Evolutionary conservation across 2,329 filamentous ascomycete genomes (phyloP).

Genomic region (Nigrospora sphaerica): DNA sequence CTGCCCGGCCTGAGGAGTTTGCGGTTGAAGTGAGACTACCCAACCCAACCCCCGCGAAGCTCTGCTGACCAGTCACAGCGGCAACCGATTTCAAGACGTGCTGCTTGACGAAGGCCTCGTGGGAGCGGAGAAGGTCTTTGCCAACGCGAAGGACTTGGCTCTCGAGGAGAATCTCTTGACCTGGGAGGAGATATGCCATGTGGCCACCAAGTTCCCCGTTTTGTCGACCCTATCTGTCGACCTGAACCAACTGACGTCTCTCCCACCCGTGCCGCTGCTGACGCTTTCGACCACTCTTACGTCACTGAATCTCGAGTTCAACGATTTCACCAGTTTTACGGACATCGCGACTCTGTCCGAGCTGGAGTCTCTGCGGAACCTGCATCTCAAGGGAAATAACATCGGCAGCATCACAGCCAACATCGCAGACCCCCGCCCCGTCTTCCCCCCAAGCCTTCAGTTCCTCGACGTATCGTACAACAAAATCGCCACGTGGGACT

Average conservation of each 20-base stretch:
- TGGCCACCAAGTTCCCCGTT: constrained; percentile 45
- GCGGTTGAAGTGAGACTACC: constrained; percentile 58
- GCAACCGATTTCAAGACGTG: constrained; percentile 59
- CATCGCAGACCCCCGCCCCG: constrained; percentile 24
- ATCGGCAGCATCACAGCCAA: constrained; percentile 41
- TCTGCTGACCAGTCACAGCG: constrained; percentile 38
- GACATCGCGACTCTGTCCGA: constrained; percentile 47
- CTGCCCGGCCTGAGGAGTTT: constrained; percentile 60
- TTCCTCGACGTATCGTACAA: constrained; percentile 74
- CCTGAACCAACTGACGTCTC: constrained; percentile 48
- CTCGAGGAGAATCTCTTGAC: constrained; percentile 60
- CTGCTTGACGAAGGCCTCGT: constrained; percentile 32
- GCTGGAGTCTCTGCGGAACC: constrained; percentile 45
- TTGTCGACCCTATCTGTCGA: constrained; percentile 45
- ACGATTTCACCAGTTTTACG: constrained; percentile 54
- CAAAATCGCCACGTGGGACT: constrained; percentile 59
- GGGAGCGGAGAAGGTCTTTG: constrained; percentile 33
- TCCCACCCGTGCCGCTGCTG: constrained; percentile 34
- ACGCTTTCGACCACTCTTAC: constrained; percentile 45
- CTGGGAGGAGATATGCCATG: constrained; percentile 56
- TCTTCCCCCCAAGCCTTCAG: constrained; percentile 47
- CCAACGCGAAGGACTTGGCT: constrained; percentile 50
- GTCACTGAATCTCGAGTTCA: constrained; percentile 65
- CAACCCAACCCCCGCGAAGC: not conserved
- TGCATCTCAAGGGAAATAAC: constrained; percentile 71